These are phyloP conservation scores for Ophiostoma montium DNA, from an alignment of 2,329 filamentous ascomycete species.

Conservation along the genomic window DNA sequence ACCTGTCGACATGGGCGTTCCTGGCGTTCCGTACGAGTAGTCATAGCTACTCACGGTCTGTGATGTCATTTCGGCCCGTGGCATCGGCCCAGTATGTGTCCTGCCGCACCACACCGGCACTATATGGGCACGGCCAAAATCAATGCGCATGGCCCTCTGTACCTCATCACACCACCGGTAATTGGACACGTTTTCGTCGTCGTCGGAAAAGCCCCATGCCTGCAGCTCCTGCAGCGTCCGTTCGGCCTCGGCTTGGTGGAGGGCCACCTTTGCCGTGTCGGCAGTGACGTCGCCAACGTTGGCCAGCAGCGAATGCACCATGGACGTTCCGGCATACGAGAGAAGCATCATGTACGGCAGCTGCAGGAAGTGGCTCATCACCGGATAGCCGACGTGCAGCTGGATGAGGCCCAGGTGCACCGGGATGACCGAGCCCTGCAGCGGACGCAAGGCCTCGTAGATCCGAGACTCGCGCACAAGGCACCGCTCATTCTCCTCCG, in stretches of 20 bases:
- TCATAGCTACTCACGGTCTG: no score
- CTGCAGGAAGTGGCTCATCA: slow-evolving; percentile 2
- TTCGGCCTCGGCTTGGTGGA: no score
- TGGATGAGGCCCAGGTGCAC: slow-evolving; percentile 7
- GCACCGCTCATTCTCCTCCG: neutral
- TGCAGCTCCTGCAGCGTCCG: neutral
- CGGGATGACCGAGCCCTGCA: slow-evolving; percentile 7
- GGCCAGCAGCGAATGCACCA: slow-evolving; percentile 1
- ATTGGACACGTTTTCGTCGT: slow-evolving; percentile 7
- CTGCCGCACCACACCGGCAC: no score
- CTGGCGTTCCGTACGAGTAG: no score
- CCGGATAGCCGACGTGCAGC: slow-evolving; percentile 6
- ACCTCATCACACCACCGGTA: slow-evolving; percentile 6
- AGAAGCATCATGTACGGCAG: slow-evolving; percentile 9
- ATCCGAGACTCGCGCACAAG: slow-evolving; percentile 5
- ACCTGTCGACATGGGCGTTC: no score
- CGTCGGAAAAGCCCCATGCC: slow-evolving; percentile 6
- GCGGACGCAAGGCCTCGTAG: slow-evolving; percentile 2
- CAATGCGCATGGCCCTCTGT: slow-evolving; percentile 7
- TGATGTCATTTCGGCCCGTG: no score
- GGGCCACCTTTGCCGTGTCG: no score
- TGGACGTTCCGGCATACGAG: slow-evolving; percentile 5
- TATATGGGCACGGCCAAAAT: slow-evolving; percentile 6
- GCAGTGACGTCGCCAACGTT: no score
- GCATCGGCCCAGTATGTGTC: no score